Evolutionary conservation across 2,329 filamentous ascomycete genomes (phyloP).

Genomic region (Coleophoma cylindrospora): DNA sequence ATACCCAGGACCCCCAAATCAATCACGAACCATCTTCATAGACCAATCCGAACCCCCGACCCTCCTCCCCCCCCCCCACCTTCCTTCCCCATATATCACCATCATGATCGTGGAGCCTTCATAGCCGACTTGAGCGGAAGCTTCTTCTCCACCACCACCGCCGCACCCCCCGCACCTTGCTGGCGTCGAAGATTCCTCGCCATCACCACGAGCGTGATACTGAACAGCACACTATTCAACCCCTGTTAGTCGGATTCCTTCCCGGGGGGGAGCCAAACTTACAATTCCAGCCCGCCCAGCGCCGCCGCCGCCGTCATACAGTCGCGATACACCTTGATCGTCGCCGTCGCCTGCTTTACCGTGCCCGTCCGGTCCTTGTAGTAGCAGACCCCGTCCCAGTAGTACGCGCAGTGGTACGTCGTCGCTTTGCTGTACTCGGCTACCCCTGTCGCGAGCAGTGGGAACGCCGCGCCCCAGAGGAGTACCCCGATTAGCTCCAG

Average conservation of each 20-base stretch:
- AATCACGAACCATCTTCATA: too few species aligned
- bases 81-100: too few species aligned
- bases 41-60: too few species aligned
- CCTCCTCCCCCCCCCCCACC: too few species aligned
- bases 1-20: too few species aligned
- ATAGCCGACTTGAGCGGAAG: background rate
- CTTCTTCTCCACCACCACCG: background rate
- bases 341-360: slow-evolving; percentile 4
- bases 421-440: background rate
- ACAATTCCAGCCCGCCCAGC: slow-evolving; percentile 15
- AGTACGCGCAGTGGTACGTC: background rate
- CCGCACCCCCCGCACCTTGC: slow-evolving; percentile 10
- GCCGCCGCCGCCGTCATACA: slow-evolving; percentile 11
- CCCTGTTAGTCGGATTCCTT: too few species aligned
- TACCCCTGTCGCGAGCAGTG: slow-evolving; percentile 10
- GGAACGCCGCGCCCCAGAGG: slow-evolving; percentile 40
- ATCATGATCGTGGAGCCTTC: too few species aligned
- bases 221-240: slow-evolving; percentile 9
- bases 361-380: background rate
- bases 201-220: slow-evolving; percentile 6
- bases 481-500: slow-evolving; percentile 46
- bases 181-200: slow-evolving; percentile 9
- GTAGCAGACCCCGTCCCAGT: slow-evolving; percentile 6
- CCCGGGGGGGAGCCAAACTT: background rate
- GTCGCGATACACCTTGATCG: slow-evolving; percentile 9